These are phyloP conservation scores for Globomyces pollinis-pini DNA, from an alignment of 192 early-diverging fungal genomes.

Conservation along the genomic window DNA sequence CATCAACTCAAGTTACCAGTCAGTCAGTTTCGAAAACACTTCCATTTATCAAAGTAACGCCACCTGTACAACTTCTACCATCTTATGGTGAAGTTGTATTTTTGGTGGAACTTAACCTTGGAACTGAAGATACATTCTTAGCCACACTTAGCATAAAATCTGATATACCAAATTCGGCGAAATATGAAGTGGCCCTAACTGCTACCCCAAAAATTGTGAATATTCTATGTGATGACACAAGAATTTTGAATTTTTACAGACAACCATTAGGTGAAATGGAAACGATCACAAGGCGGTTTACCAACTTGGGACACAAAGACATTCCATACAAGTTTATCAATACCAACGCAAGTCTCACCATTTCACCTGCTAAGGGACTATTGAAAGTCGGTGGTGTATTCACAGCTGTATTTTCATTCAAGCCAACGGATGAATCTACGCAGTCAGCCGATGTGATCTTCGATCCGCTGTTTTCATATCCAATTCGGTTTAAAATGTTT, in stretches of 20 bases:
- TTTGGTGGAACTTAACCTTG: conserved; percentile 43
- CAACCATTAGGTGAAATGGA: conserved; percentile 54
- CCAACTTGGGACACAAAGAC: conserved; percentile 54
- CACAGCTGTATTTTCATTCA: conserved; percentile 44
- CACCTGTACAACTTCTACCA: conserved; percentile 34
- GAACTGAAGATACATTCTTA: conserved; percentile 54
- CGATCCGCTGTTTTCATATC: conserved; percentile 52
- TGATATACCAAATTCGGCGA: conserved; percentile 37
- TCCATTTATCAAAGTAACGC: conserved; percentile 44
- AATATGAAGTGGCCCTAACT: conserved; percentile 50
- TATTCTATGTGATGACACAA: conserved; percentile 53
- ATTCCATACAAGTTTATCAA: conserved; percentile 40
- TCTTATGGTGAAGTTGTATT: conserved; percentile 45
- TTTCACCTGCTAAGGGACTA: conserved; percentile 33
- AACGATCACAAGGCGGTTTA: conserved; percentile 41
- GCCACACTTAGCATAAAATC: conserved; percentile 46
- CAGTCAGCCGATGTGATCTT: conserved; percentile 48
- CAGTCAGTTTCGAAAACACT: conserved; percentile 29
- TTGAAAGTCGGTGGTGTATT: conserved; percentile 45
- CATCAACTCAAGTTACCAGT: conserved; percentile 35
- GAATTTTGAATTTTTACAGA: conserved; percentile 50
- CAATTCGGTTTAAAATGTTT: conserved; percentile 50
- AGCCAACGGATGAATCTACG: conserved; percentile 43
- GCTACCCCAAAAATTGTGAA: conserved; percentile 53
- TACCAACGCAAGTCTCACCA: conserved; percentile 32